Base-by-base conservation (phyloP, 129 eudicot genomes). In the Heracleum sosnowskyi region DNA sequence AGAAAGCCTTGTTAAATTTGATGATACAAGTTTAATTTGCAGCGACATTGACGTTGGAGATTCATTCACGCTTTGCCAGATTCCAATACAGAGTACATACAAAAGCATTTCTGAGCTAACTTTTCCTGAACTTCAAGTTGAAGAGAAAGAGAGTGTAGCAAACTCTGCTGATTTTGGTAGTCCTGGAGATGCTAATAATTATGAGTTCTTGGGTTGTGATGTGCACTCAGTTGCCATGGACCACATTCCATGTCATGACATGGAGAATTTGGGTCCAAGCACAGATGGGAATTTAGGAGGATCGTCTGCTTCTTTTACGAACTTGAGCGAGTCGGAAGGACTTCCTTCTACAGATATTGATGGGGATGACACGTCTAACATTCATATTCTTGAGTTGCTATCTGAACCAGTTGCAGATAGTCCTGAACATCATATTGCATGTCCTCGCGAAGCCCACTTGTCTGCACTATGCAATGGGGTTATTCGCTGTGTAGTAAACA, bases 401-500 rank as follows among this genome's bases (percentile, higher is more conserved):
- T 39, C 72, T 75, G 33, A 1, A n/a, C 68, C 33, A 26, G 33
- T 16, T n/a, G 34, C 5, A 7, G 26, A 26, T 60, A 60, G 10
- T 60, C 15, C 34, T n/a, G 17, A 6, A 13, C 0, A 5, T 7
- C 34, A n/a, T 8, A 26, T 9, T n/a, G 11, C 68, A 5, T 69
- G 68, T 73, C 15, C 22, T 75, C 63, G 79, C 11, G 84, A 79
- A 31, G 34, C 47, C 77, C 75, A 46, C 79, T 44, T 75, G 72
- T 64, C 85, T 37, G 40, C 40, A 37, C 26, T 76, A 12, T 72
- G 76, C 11, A 73, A 82, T 45, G 87, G 89, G 77, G 80, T 76
- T 78, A 88, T 86, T 28, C 82, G 86, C 69, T 93, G 98, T 85
- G 33, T 77, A 24, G 83, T 93, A 72, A 93, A 89, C 83, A 86